phyloP scores from a whole-genome alignment of 192 early-diverging fungal genomes.

The Mortierella claussenii region DNA sequence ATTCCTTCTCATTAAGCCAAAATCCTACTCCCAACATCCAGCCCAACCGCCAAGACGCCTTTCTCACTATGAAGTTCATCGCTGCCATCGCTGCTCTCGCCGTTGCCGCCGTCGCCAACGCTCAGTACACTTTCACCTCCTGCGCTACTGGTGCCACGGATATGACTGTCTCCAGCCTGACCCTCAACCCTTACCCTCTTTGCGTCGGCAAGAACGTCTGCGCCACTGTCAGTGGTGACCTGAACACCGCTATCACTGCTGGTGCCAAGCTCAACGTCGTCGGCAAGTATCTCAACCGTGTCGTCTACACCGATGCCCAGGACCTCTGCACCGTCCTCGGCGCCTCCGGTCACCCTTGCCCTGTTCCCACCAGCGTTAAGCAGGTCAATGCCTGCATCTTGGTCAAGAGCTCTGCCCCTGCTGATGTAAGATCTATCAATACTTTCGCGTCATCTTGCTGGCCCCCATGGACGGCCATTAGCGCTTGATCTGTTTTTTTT shows the following conservation, averaged over 20 bases:
- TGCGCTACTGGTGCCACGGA: conserved; percentile 58
- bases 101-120: conserved; percentile 49
- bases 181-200: conserved; percentile 35
- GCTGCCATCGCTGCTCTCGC: conserved; percentile 59
- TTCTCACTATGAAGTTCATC: conserved; percentile 62
- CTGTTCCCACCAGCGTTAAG: conserved; percentile 16
- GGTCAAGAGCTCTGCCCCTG: conserved; percentile 24
- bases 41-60: neutral
- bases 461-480: too few relatives aligned
- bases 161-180: conserved; percentile 54
- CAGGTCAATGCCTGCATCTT: conserved; percentile 24
- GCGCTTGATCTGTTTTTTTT: too few relatives aligned
- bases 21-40: too few relatives aligned
- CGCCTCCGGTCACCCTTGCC: conserved; percentile 9
- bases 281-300: conserved; percentile 11
- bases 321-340: conserved; percentile 14
- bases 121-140: conserved; percentile 54
- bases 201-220: conserved; percentile 17
- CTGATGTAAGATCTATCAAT: conserved; percentile 27
- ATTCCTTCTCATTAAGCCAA: neutral
- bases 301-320: conserved; percentile 33
- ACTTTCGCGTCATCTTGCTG: too few relatives aligned
- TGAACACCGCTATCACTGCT: conserved; percentile 4
- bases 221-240: conserved; percentile 7
- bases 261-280: conserved; percentile 7